Evolutionary conservation across 75 land plant genomes (phyloP), one percentile per base, ranked within the genome.

Genomic region (Chamaecyparis obtusa): DNA sequence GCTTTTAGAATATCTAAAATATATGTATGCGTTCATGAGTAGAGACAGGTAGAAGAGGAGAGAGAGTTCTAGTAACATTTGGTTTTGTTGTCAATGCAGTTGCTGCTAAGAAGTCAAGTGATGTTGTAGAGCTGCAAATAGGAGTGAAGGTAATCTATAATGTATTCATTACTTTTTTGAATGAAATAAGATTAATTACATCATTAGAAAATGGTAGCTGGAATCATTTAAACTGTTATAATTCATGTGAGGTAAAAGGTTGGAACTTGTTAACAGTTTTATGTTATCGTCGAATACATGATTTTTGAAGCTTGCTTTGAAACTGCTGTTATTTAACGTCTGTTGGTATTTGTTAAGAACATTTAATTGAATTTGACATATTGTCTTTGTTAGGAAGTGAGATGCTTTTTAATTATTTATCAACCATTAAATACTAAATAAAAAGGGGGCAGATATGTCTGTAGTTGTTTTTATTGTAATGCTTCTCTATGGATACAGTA

Each of bases 81-180:
- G 60, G 24, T n/a, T 9, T 36, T 51, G 30, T 88, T 41, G 43
- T 85, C 43, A 56, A 15, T 88, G 81, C 89, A 88, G 93, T 82
- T 37, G 85, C 49, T 49, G 91, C 91, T 36, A 92, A 88, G 86
- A 90, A 88, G 86, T 88, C 89, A 17, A 85, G 85, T 60, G 95
- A 94, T 79, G 95, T 94, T 55, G 88, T 85, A 80, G 95, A 94
- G 89, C 94, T 94, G 15, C 95, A 94, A 89, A 94, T 94, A 64
- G 95, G 95, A 46, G 94, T 94, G 83, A 94, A 93, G 94, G 94
- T 91, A 84, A 16, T n/a, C 57, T 72, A 21, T 49, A 24, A 24
- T 80, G 0, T 79, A n/a, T 48, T 43, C 85, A 69, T 32, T 78
- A 49, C 15, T 32, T 5, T 21, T 81, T 81, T 44, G 32, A 81